Evolutionary conservation across 331 rosid species (phyloP), one percentile per base, ranked within the genome.

Genomic region (Quercus phellos): DNA sequence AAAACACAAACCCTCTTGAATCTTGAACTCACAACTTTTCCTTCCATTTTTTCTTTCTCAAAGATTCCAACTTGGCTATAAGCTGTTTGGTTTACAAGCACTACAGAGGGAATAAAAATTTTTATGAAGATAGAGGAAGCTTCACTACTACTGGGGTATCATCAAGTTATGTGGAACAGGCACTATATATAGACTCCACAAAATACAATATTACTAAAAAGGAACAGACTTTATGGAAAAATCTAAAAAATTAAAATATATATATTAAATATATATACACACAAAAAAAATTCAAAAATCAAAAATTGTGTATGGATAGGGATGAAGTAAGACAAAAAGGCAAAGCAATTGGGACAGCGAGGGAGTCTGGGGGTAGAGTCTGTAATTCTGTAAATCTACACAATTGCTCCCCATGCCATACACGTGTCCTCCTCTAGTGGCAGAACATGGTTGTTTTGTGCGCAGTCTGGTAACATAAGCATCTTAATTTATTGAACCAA

Each of bases 1-100:
- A 83, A 83, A 22, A 86, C 90, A 72, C 90, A 86, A 10, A 86
- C 88, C 42, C 78, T 78, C 72, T 78, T 80, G 69, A 89, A 89
- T 54, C 81, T 84, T 16, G 92, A 88, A 61, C 63, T 79, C 60
- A 19, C 55, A 6, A 38, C 34, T 42, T 67, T 46, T 11, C 55
- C 77, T 55, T 86, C 90, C 90, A 84, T 86, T 35, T 68, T 68
- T 80, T 4, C 26, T 53, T 8, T 38, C 22, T 13, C 5, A 4
- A 54, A 14, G 32, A 27, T 50, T 27, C 54, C 35, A 46, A 11
- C 51, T 42, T 2, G 70, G 34, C 10, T 46, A 46, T 46, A 46
- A 12, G 53, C 53, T 11, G 24, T 42, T 61, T 18, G 53, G 27
- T 70, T 55, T 8, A 17, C 34, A 60, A n/a, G 64, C 56, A 38